Percentiles rank a stretch among this genome's conserved stretches.
These are phyloP conservation scores for Cryptococcus floricola DNA, from an alignment of 1,284 basidiomycete species.

Conservation along the genomic window DNA sequence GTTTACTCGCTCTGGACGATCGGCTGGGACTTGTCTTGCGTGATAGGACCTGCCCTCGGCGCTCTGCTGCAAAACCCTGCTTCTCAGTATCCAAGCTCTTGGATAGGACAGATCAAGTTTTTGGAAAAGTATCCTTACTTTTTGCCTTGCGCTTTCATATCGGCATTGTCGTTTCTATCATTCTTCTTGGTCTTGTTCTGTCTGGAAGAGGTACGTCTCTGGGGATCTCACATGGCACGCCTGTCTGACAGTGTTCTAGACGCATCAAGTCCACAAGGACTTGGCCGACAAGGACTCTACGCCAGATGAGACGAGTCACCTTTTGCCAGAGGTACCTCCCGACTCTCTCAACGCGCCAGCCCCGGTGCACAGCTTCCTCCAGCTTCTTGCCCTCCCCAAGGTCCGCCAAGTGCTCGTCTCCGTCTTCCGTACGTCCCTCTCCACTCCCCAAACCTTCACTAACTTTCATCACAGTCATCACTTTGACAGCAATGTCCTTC, in stretches of 20 bases:
- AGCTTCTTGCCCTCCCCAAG: constrained; percentile 13
- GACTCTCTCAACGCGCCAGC: constrained; percentile 4
- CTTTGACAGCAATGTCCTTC: constrained; percentile 27
- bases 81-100: constrained; percentile 17
- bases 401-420: constrained; percentile 20
- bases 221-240: not conserved
- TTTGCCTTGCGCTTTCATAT: constrained; percentile 12
- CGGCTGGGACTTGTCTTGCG: constrained; percentile 23
- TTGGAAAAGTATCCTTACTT: constrained; percentile 17
- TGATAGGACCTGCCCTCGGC: constrained; percentile 20
- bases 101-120: constrained; percentile 12
- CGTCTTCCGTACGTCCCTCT: constrained; percentile 12
- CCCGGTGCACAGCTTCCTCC: constrained; percentile 6
- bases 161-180: constrained; percentile 5
- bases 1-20: constrained; percentile 24
- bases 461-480: constrained; percentile 13
- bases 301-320: constrained; percentile 3
- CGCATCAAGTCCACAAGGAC: not conserved
- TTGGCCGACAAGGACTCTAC: not conserved
- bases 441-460: not conserved
- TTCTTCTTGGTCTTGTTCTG: constrained; percentile 12
- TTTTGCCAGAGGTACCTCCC: constrained; percentile 7
- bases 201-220: constrained; percentile 22
- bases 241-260: not conserved
- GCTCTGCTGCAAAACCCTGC: constrained; percentile 16